These are phyloP conservation scores for Solanum hybrid DNA, from an alignment of 305 asterid species.

Conservation along the genomic window DNA sequence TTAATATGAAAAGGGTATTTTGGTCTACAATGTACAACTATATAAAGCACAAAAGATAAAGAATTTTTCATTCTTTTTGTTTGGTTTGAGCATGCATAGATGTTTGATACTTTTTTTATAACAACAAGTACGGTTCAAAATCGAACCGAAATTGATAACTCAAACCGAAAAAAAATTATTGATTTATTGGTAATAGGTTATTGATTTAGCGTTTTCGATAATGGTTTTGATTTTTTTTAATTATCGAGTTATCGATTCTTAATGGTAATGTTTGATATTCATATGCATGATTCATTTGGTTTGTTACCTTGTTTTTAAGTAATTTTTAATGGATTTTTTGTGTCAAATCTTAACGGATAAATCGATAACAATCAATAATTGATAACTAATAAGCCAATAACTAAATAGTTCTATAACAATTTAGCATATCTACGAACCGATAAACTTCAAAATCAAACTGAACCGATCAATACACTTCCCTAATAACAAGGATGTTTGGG, in stretches of 20 bases:
- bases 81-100: neutral
- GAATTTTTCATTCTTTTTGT: neutral
- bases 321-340: too few relatives aligned
- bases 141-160: neutral
- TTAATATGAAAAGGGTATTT: neutral
- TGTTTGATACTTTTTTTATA: neutral
- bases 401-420: too few relatives aligned
- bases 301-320: neutral
- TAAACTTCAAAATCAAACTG: neutral
- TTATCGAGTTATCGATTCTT: rapidly evolving
- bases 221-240: too few relatives aligned
- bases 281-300: neutral
- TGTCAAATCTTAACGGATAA: neutral
- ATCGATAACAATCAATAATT: too few relatives aligned
- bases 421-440: neutral
- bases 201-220: rapidly evolving
- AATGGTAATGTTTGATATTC: too few relatives aligned
- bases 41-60: neutral
- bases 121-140: neutral
- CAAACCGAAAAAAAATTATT: rapidly evolving
- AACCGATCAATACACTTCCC: neutral
- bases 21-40: conserved; percentile 2
- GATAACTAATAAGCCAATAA: neutral
- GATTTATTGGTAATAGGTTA: too few relatives aligned
- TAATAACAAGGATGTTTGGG: neutral